These are phyloP conservation scores for Daldinia sp. DNA, from an alignment of 2,329 filamentous ascomycete genomes.

Conservation along the genomic window DNA sequence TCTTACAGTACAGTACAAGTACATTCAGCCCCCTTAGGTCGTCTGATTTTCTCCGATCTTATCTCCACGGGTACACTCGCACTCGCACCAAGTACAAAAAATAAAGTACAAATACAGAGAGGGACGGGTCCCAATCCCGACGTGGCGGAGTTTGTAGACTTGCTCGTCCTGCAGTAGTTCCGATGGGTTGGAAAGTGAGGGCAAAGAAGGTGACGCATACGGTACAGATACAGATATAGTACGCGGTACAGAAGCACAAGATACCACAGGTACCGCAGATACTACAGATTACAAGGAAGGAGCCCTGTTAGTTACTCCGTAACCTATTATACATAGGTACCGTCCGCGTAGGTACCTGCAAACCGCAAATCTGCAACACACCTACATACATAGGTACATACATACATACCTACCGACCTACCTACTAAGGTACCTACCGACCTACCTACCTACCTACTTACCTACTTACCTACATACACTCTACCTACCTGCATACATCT, in stretches of 20 bases:
- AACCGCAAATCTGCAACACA: neutral
- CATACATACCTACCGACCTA: too few species aligned
- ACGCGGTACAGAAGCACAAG: neutral
- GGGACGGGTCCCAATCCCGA: conserved; percentile 21
- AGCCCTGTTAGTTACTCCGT: conserved; percentile 15
- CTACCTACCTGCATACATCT: too few species aligned
- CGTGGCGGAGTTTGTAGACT: conserved; percentile 24
- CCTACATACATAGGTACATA: neutral
- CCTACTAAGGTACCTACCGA: too few species aligned
- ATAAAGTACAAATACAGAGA: neutral
- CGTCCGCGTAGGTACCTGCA: too few species aligned
- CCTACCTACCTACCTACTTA: too few species aligned
- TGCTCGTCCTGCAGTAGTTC: neutral
- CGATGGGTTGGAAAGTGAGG: conserved; percentile 17
- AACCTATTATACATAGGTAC: too few species aligned
- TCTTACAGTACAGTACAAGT: neutral
- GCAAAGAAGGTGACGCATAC: conserved; percentile 26
- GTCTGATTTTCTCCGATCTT: conserved; percentile 31
- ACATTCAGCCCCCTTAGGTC: conserved; percentile 1
- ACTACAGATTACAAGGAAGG: conserved; percentile 1
- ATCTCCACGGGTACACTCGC: conserved; percentile 33
- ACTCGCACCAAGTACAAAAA: too few species aligned
- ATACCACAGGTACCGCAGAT: neutral
- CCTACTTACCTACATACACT: neutral
- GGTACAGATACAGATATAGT: conserved; percentile 7